Conservation (phyloP, 2,329 filamentous ascomycete genomes). For the Daldinia sp. region DNA sequence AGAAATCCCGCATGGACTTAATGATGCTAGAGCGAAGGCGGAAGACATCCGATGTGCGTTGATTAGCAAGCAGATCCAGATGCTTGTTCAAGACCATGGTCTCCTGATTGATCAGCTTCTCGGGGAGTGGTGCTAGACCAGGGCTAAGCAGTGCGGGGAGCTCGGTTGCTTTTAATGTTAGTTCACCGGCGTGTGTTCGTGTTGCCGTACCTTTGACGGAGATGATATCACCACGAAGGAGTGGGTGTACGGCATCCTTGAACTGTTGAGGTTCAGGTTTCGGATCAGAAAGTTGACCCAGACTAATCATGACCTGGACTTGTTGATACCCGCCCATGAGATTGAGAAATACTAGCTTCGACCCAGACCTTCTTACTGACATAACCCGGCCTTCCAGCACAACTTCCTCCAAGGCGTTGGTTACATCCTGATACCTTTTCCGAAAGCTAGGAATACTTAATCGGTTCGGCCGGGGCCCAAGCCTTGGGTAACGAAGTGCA, state of each 20-base stretch:
- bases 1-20: constrained; percentile 77
- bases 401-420: constrained; percentile 47
- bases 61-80: constrained; percentile 86
- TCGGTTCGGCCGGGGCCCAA: constrained; percentile 51
- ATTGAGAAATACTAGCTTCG: constrained; percentile 87
- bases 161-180: constrained; percentile 76
- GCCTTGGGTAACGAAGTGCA: constrained; percentile 68
- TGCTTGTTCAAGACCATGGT: constrained; percentile 82
- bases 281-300: constrained; percentile 60
- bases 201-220: constrained; percentile 78
- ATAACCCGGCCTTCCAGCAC: constrained; percentile 51
- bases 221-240: constrained; percentile 79
- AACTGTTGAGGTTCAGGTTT: constrained; percentile 59
- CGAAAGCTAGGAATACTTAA: constrained; percentile 57
- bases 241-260: constrained; percentile 71
- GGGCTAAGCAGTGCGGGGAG: constrained; percentile 81
- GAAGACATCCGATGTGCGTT: constrained; percentile 74
- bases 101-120: constrained; percentile 76
- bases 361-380: constrained; percentile 61
- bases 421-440: constrained; percentile 50
- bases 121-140: constrained; percentile 82
- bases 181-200: constrained; percentile 77
- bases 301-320: constrained; percentile 82
- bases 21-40: constrained; percentile 80
- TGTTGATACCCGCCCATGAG: constrained; percentile 77